Evolutionary conservation across 805 yeast species (phyloP).

Genomic region (Candida chauliodis): DNA sequence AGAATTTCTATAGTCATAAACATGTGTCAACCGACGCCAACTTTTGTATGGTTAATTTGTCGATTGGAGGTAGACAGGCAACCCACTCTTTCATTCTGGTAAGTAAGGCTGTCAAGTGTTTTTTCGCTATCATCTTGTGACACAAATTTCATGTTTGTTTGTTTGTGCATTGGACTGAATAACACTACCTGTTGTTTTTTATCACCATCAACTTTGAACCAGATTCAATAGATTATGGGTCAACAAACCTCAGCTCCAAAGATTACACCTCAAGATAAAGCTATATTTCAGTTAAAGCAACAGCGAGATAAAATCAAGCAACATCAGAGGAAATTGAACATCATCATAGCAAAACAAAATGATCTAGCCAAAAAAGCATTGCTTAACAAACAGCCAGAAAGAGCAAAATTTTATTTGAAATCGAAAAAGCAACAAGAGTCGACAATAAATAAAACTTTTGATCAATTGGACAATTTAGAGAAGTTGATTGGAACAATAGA

Average conservation of each 20-base stretch:
- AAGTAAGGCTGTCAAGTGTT: too few relatives aligned
- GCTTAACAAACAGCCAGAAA: constrained; percentile 47
- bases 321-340: constrained; percentile 58
- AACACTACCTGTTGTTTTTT: constrained; percentile 3
- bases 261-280: constrained; percentile 81
- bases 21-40: too few relatives aligned
- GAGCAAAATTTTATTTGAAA: constrained; percentile 68
- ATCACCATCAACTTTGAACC: neutral
- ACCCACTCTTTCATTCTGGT: too few relatives aligned
- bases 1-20: too few relatives aligned
- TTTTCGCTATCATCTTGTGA: too few relatives aligned
- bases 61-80: too few relatives aligned
- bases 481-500: constrained; percentile 77
- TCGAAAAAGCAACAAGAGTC: constrained; percentile 80
- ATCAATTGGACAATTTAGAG: constrained; percentile 78
- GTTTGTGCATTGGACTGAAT: neutral
- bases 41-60: too few relatives aligned
- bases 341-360: constrained; percentile 59
- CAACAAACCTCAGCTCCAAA: constrained; percentile 45
- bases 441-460: constrained; percentile 64
- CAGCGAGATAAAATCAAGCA: constrained; percentile 83
- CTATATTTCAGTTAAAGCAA: constrained; percentile 78
- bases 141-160: too few relatives aligned
- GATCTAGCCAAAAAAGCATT: constrained; percentile 57
- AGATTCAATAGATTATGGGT: too few relatives aligned